Evolutionary conservation across 1,284 basidiomycete species (phyloP).

Genomic region (Pseudozyma sp.): DNA sequence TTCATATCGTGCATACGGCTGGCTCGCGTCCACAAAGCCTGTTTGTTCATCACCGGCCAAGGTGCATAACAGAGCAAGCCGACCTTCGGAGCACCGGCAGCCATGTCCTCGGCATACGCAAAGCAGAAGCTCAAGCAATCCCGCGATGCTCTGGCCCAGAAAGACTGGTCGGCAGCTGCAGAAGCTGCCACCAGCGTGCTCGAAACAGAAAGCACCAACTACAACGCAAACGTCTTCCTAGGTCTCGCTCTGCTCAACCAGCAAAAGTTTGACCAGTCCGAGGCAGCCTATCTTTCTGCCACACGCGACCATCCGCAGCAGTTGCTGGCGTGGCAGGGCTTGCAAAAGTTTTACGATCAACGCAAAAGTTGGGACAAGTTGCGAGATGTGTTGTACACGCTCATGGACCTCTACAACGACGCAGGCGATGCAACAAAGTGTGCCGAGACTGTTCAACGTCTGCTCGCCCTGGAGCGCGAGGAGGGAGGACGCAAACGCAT

Average conservation of each 20-base stretch:
- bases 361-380: constrained; percentile 64
- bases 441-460: constrained; percentile 81
- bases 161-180: constrained; percentile 51
- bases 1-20: neutral
- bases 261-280: constrained; percentile 47
- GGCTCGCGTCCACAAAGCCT: neutral
- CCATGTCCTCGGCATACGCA: constrained; percentile 48
- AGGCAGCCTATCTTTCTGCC: constrained; percentile 66
- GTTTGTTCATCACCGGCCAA: neutral
- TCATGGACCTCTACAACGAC: constrained; percentile 63
- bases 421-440: constrained; percentile 78
- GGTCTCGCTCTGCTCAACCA: constrained; percentile 60
- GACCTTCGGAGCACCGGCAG: neutral
- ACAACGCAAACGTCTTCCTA: constrained; percentile 65
- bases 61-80: neutral
- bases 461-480: constrained; percentile 76
- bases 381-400: constrained; percentile 55
- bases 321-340: constrained; percentile 69
- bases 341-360: constrained; percentile 69
- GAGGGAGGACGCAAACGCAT: constrained; percentile 71
- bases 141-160: constrained; percentile 55
- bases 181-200: constrained; percentile 52
- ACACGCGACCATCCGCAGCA: constrained; percentile 65
- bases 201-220: constrained; percentile 62
- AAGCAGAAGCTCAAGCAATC: constrained; percentile 62